Evolutionary conservation across 768 basidiomycete genomes (phyloP), one percentile per base, ranked within the genome.

Genomic region (Gymnopilus junonius): DNA sequence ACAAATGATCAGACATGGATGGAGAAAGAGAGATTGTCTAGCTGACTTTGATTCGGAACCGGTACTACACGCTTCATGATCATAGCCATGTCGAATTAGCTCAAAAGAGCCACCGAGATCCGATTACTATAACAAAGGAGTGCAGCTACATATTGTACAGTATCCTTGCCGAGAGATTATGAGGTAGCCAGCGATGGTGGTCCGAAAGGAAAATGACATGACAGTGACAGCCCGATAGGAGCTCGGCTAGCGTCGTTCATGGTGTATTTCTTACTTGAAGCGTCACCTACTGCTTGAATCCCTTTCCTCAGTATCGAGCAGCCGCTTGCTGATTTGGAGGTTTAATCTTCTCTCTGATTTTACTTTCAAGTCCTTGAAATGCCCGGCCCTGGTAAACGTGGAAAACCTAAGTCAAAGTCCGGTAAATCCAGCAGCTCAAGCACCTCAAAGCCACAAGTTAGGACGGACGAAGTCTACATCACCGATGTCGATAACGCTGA

Each of bases 401-500:
- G 32, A 23, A 63, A 63, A 54, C 34, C 59, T 39, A 67, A 65
- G 31, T 40, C 45, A 43, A 62, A 56, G 34, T 37, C 58, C 11
- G 59, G 61, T 15, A 69, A 67, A 54, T 40, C 66, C 11, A 65
- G 63, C 53, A n/a, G 54, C 35, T 43, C 58, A 42, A 50, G 39
- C 23, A 21, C 59, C 15, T 17, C 60, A 27, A 57, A 39, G 4
- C 17, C 58, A 29, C 48, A 53, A 27, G 29, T 17, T 4, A 51
- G 62, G 40, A 51, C 54, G 1, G 58, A 59, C 48, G 72, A 74
- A 55, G 59, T 75, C 6, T 79, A 79, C 62, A 69, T 82, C 20
- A 74, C 75, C 20, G 80, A 83, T 50, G 80, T 87, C 55, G 81
- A 83, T 61, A 73, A 79, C 50, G 76, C 83, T 1, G 79, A 80